A percentile compares a stretch with the other conserved stretches of the same genome.
Conservation (phyloP, 257 asterid genomes). For the Solanum stenotomum region DNA sequence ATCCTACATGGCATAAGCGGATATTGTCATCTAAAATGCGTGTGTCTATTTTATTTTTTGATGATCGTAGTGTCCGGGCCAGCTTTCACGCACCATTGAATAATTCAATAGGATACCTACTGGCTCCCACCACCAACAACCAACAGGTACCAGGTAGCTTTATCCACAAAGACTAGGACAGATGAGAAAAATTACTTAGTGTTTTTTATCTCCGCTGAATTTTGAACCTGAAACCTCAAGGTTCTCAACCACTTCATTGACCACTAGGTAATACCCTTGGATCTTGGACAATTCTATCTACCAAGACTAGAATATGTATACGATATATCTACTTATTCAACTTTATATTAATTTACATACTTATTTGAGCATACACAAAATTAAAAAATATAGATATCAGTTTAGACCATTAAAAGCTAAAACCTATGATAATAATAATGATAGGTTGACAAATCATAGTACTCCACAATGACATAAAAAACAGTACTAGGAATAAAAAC, state of each 20-base stretch:
- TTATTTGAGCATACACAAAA: not conserved
- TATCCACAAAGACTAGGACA: not conserved
- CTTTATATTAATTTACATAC: too few relatives aligned
- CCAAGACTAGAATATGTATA: too few relatives aligned
- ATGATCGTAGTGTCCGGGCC: fast-evolving
- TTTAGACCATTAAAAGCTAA: not conserved
- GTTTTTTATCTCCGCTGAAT: not conserved
- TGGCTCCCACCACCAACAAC: not conserved
- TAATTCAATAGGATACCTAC: not conserved
- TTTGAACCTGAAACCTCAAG: too few relatives aligned
- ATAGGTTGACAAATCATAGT: not conserved
- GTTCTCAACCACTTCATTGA: not conserved
- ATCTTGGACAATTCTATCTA: too few relatives aligned
- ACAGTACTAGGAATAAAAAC: not conserved
- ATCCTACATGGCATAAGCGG: too few relatives aligned
- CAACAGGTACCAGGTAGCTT: not conserved
- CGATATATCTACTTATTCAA: too few relatives aligned
- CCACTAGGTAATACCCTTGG: not conserved
- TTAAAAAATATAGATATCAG: too few relatives aligned
- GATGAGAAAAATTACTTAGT: not conserved
- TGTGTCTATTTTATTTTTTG: too few relatives aligned
- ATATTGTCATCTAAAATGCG: too few relatives aligned
- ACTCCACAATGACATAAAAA: not conserved
- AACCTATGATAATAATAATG: not conserved
- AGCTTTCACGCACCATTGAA: too few relatives aligned